Percentiles rank a stretch among this genome's conserved stretches.
phyloP scores from a whole-genome alignment of 495 filamentous ascomycete genomes.

The Penicillium lividum region DNA sequence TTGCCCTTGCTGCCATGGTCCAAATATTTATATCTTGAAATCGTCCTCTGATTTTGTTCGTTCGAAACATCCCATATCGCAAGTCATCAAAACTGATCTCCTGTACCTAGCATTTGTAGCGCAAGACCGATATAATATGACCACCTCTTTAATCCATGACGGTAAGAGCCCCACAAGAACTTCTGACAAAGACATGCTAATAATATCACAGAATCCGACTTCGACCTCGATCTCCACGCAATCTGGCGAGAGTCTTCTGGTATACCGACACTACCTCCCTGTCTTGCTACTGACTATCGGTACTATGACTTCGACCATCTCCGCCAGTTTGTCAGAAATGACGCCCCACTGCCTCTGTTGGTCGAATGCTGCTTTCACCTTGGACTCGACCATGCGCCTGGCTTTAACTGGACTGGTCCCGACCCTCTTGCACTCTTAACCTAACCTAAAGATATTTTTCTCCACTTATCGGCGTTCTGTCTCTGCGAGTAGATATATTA shows the following conservation, averaged over 20 bases:
- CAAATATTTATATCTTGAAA: neutral
- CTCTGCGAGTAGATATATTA: slow-evolving; percentile 4
- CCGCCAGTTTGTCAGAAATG: neutral
- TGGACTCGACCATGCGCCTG: neutral
- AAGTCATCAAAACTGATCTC: neutral
- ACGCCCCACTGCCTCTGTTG: neutral
- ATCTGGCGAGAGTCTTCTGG: too few species aligned
- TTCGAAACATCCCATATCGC: neutral
- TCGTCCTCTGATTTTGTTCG: neutral
- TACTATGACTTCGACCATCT: neutral
- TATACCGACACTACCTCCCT: slow-evolving; percentile 11
- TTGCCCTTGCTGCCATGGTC: neutral
- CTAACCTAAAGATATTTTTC: slow-evolving; percentile 8
- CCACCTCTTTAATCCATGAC: neutral
- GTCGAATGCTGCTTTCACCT: slow-evolving; percentile 10
- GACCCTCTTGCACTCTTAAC: slow-evolving; percentile 9
- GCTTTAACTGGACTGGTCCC: slow-evolving; percentile 11
- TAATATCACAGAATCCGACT: slow-evolving; percentile 3
- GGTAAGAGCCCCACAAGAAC: neutral
- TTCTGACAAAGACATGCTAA: neutral
- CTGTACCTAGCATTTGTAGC: neutral
- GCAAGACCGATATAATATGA: neutral
- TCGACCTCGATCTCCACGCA: too few species aligned
- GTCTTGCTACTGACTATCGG: slow-evolving; percentile 10
- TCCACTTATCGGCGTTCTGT: slow-evolving; percentile 8